These are phyloP conservation scores for Tephrocybe sp. DNA, from an alignment of 768 basidiomycete species.

Conservation along the genomic window DNA sequence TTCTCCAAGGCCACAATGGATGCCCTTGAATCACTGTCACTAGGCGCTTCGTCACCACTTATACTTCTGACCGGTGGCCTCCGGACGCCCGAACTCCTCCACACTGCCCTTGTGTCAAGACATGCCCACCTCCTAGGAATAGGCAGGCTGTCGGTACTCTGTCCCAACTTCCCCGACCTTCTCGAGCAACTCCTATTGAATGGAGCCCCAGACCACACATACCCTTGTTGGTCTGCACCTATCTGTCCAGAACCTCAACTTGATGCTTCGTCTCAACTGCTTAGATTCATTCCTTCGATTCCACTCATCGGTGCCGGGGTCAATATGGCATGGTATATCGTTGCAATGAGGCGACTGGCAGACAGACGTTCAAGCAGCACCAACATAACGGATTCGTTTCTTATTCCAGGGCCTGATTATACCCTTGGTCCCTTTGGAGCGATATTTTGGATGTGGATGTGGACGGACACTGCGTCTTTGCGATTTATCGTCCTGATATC, in stretches of 20 bases:
- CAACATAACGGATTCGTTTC: not conserved
- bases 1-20: conserved; percentile 62
- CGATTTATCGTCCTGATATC: not conserved
- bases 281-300: conserved; percentile 41
- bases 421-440: conserved; percentile 34
- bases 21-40: conserved; percentile 36
- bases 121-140: conserved; percentile 80
- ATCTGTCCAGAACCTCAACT: conserved; percentile 42
- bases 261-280: conserved; percentile 23
- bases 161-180: conserved; percentile 57
- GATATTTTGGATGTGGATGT: conserved; percentile 48
- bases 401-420: conserved; percentile 21
- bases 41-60: conserved; percentile 43
- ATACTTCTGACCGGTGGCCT: conserved; percentile 85
- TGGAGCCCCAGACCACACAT: conserved; percentile 1
- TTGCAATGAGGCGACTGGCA: conserved; percentile 56
- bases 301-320: conserved; percentile 66
- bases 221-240: conserved; percentile 23
- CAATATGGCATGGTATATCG: conserved; percentile 65
- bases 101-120: conserved; percentile 46
- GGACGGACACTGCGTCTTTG: conserved; percentile 23
- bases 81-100: conserved; percentile 54
- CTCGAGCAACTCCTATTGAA: conserved; percentile 25
- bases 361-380: not conserved
- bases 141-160: conserved; percentile 63